Evolutionary conservation across 108 stramenopile genomes (phyloP).

Genomic region (Skeletonema costatum): DNA sequence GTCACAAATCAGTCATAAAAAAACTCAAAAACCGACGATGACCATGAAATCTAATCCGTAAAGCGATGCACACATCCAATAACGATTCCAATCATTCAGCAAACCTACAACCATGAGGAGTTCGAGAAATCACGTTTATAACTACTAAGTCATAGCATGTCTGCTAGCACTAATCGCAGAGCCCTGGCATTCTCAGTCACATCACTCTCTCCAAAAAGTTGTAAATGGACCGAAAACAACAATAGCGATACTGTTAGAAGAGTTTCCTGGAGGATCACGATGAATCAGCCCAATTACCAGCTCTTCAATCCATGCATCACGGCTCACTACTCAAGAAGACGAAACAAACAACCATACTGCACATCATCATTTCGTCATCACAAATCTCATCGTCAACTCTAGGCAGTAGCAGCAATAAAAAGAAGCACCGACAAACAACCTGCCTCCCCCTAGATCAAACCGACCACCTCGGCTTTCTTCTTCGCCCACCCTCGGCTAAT

Average conservation of each 20-base stretch:
- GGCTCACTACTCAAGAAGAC: not conserved
- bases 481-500: slow-evolving; percentile 83
- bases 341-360: not conserved
- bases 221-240: not conserved
- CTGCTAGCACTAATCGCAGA: not conserved
- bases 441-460: slow-evolving; percentile 54
- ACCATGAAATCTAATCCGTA: too few relatives aligned
- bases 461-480: slow-evolving; percentile 77
- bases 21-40: too few relatives aligned
- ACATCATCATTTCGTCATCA: not conserved
- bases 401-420: not conserved
- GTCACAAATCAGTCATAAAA: too few relatives aligned
- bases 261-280: not conserved
- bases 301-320: not conserved
- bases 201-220: not conserved
- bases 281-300: not conserved
- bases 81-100: not conserved
- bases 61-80: too few relatives aligned
- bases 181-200: not conserved
- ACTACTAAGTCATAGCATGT: not conserved
- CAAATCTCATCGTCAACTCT: not conserved
- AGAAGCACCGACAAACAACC: slow-evolving; percentile 34
- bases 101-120: not conserved
- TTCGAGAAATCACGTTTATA: not conserved
- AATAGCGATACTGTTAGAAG: not conserved